Evolutionary conservation across 805 yeast genomes (phyloP), one percentile per base, ranked within the genome.

Genomic region (Wickerhamiella allomyrinae): DNA sequence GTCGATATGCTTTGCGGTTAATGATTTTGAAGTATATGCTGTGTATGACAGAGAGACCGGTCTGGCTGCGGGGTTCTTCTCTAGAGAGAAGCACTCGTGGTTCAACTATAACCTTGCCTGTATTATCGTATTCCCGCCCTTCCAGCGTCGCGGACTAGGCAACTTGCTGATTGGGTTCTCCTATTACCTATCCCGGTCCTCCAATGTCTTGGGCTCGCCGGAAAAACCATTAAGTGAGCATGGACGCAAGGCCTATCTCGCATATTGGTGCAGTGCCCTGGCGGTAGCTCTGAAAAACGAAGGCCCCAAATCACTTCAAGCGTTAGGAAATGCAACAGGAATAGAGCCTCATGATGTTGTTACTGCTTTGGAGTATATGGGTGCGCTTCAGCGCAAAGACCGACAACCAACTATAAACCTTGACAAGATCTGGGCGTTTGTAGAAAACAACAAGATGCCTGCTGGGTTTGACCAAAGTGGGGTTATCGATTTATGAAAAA

Each of bases 91-190:
- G 35, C 48, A 49, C 20, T 77, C 95, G 0, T 69, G 71, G 59
- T 89, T 82, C 41, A 70, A 74, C 40, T 83, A 87, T 57, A 91
- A 89, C 56, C 64, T 91, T 29, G 95, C 96, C 0, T 91, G 97
- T 56, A 81, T 91, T 10, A 68, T 91, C 49, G 76, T 85, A 3
- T 82, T 91, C 47, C 98, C 98, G 1, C 95, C 95, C 2, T 91
- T 76, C 57, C 97, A 89, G 57, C 67, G 84, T 44, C 69, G 71
- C 33, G 78, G 75, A 7, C 58, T 87, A 20, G 98, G 97, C 0
- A 75, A 84, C 5, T 64, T 84, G 9, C 57, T 91, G 31, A 83
- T 91, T 13, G 84, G 84, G 46, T 82, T 85, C 50, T 83, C 93
- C 29, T 91, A 89, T 55, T 76, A 70, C 23, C 57, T 87, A 17